phyloP scores from a whole-genome alignment of 2,329 filamentous ascomycete species.

The Cadophora luteo-olivacea region DNA sequence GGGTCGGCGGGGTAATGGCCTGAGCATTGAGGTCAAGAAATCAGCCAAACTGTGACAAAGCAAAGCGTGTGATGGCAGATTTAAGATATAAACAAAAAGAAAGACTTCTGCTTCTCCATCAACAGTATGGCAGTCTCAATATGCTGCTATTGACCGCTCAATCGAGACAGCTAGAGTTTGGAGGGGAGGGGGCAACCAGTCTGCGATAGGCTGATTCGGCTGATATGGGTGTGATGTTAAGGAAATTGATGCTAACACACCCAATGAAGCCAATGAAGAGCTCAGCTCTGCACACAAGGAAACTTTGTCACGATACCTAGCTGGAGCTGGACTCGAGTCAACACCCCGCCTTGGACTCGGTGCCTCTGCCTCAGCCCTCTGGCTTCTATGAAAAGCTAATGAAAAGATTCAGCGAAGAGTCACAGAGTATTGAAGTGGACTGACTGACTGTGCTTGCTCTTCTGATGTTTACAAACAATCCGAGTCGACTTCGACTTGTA shows the following conservation, averaged over 20 bases:
- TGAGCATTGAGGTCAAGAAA: neutral
- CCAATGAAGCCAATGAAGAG: conserved; percentile 6
- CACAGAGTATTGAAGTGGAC: neutral
- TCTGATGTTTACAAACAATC: neutral
- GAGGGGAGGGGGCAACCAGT: neutral
- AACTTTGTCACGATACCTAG: conserved; percentile 2
- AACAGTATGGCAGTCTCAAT: neutral
- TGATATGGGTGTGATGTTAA: neutral
- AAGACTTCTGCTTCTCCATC: neutral
- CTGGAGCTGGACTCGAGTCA: neutral
- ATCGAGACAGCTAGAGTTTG: neutral
- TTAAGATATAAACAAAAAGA: neutral
- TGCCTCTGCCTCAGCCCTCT: too few species aligned
- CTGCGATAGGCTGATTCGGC: conserved; percentile 11
- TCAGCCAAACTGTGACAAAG: neutral
- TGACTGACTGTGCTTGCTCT: neutral
- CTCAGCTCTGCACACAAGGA: neutral
- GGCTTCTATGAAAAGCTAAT: too few species aligned
- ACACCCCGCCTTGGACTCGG: neutral
- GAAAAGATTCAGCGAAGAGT: neutral
- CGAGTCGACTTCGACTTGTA: neutral
- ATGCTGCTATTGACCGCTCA: neutral
- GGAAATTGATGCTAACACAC: neutral
- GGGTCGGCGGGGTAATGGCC: neutral
- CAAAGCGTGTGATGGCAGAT: neutral